phyloP scores from a whole-genome alignment of 305 asterid species.

The Solanum hybrid region DNA sequence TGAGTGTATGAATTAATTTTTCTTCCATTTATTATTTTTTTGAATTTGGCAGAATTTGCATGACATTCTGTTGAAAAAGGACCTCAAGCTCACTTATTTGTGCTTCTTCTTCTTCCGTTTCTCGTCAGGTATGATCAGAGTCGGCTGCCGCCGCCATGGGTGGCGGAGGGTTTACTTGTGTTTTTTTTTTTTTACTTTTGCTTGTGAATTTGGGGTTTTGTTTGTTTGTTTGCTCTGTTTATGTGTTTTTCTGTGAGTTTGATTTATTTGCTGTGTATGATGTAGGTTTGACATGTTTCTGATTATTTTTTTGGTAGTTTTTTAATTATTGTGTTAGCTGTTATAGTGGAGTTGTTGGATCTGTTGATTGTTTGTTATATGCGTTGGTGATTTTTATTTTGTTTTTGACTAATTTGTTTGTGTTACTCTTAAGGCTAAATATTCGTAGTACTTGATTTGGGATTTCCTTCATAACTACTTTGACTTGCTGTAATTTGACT shows the following conservation, averaged over 20 bases:
- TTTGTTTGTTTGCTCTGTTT: not conserved
- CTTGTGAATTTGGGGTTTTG: not conserved
- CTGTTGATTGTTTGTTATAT: not conserved
- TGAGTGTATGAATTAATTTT: not conserved
- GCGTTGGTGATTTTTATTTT: not conserved
- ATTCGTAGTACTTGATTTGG: not conserved
- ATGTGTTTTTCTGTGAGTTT: not conserved
- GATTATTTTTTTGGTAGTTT: not conserved
- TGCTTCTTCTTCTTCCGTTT: not conserved
- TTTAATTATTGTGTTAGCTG: not conserved
- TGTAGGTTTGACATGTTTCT: not conserved
- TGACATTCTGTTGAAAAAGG: not conserved
- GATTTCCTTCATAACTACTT: not conserved
- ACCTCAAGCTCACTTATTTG: not conserved
- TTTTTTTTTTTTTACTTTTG: not conserved
- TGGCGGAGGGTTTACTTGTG: not conserved
- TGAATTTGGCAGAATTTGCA: not conserved
- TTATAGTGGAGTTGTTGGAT: slow-evolving; percentile 2
- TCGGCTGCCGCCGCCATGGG: not conserved
- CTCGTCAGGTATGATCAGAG: not conserved
- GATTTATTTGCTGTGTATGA: not conserved
- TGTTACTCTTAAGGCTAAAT: not conserved
- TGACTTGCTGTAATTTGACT: not conserved
- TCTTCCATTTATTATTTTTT: not conserved
- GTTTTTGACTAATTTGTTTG: not conserved